These are phyloP conservation scores for Globisporangium emineosum DNA, from an alignment of 352 stramenopile species.

Conservation along the genomic window DNA sequence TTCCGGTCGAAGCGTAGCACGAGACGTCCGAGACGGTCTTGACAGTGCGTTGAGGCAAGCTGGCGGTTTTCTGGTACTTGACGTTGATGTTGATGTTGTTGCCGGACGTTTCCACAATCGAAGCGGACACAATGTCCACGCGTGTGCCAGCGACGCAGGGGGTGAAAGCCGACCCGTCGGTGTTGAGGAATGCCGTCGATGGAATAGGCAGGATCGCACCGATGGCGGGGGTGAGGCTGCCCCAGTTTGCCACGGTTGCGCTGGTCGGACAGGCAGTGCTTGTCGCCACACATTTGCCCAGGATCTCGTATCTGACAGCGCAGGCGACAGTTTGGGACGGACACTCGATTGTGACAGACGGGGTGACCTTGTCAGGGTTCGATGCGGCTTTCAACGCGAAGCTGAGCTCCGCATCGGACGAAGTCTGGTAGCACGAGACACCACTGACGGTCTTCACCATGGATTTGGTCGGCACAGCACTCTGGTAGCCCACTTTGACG, in stretches of 20 bases:
- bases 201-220: neutral
- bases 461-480: neutral
- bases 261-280: neutral
- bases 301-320: neutral
- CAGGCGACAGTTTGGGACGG: neutral
- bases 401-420: neutral
- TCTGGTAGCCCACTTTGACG: neutral
- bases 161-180: neutral
- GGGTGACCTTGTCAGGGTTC: neutral
- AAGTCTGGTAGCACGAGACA: neutral
- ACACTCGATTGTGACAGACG: neutral
- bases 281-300: neutral
- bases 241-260: no score
- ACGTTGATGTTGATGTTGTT: neutral
- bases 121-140: neutral
- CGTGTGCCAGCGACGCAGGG: neutral
- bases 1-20: neutral
- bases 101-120: neutral
- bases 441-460: neutral
- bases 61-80: neutral
- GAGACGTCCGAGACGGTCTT: neutral
- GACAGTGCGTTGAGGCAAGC: neutral
- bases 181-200: neutral
- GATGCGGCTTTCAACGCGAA: neutral
- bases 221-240: no score